These are phyloP conservation scores for Neofusicoccum sp. DNA, from an alignment of 2,329 filamentous ascomycete genomes.

Conservation along the genomic window DNA sequence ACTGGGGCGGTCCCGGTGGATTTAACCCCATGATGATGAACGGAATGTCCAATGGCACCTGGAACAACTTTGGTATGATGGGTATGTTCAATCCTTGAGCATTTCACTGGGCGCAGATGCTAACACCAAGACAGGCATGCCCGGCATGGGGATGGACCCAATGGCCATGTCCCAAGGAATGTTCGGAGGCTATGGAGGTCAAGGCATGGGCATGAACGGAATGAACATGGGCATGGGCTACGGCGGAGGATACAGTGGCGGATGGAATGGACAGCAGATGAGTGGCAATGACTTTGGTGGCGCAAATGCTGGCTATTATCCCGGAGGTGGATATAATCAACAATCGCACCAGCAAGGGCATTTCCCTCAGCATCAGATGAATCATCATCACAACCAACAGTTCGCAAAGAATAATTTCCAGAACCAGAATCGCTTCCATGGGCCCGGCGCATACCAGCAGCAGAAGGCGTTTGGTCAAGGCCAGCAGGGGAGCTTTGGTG, in stretches of 20 bases:
- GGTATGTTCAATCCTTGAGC: slow-evolving; percentile 57
- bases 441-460: slow-evolving; percentile 55
- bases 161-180: slow-evolving; percentile 75
- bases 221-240: slow-evolving; percentile 71
- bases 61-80: slow-evolving; percentile 86
- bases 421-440: slow-evolving; percentile 74
- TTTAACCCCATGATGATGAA: slow-evolving; percentile 69
- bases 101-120: slow-evolving; percentile 25
- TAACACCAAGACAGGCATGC: slow-evolving; percentile 58
- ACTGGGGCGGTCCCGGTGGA: slow-evolving; percentile 59
- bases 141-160: slow-evolving; percentile 81
- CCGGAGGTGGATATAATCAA: slow-evolving; percentile 54
- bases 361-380: slow-evolving; percentile 41
- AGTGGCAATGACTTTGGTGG: slow-evolving; percentile 71
- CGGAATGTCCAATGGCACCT: slow-evolving; percentile 55
- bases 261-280: slow-evolving; percentile 67
- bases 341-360: slow-evolving; percentile 42
- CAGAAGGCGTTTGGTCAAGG: slow-evolving; percentile 41
- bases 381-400: slow-evolving; percentile 53
- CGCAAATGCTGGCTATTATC: slow-evolving; percentile 48
- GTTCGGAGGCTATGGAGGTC: slow-evolving; percentile 70
- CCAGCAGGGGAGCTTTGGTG: slow-evolving; percentile 35
- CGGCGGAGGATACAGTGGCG: slow-evolving; percentile 63
- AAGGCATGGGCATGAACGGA: slow-evolving; percentile 78
- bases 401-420: slow-evolving; percentile 63